Percentiles rank a stretch among this genome's conserved stretches.
phyloP scores from a whole-genome alignment of 2,329 filamentous ascomycete genomes.

The Aspergillus quadricinctus region DNA sequence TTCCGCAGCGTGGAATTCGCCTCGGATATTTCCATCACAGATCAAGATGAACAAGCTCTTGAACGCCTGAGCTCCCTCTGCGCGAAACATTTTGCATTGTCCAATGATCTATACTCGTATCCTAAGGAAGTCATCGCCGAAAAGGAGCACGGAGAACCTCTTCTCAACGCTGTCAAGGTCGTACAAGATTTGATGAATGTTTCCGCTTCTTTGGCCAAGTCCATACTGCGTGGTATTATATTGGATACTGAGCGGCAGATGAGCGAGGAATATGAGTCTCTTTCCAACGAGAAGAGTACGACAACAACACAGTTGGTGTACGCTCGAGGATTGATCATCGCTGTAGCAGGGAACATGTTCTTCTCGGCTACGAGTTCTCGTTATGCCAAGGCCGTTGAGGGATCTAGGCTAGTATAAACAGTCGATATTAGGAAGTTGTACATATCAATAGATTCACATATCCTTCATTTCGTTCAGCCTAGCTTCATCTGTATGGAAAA shows the following conservation, averaged over 20 bases:
- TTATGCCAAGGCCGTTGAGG: conserved; percentile 8
- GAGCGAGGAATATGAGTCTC: conserved; percentile 4
- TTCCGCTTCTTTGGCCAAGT: conserved; percentile 1
- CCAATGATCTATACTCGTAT: conserved; percentile 15
- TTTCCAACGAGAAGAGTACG: background rate
- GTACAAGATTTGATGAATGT: conserved; percentile 4
- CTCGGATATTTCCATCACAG: background rate
- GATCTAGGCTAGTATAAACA: conserved; percentile 1
- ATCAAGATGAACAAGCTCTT: background rate
- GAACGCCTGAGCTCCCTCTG: conserved; percentile 2
- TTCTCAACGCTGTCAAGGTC: conserved; percentile 10
- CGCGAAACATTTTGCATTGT: conserved; percentile 9
- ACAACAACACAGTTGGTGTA: conserved; percentile 1
- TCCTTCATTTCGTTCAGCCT: background rate
- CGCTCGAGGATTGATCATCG: conserved; percentile 5
- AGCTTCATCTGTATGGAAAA: background rate
- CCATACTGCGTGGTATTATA: conserved; percentile 2
- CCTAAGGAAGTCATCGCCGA: conserved; percentile 9
- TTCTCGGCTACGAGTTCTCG: conserved; percentile 13
- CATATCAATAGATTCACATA: background rate
- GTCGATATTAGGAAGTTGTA: background rate
- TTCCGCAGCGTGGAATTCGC: conserved; percentile 9
- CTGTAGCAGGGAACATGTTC: conserved; percentile 12
- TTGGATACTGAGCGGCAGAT: conserved; percentile 9
- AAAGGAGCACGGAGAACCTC: background rate